These are phyloP conservation scores for Penicillium capsulatum DNA, from an alignment of 2,329 filamentous ascomycete species.

Conservation along the genomic window DNA sequence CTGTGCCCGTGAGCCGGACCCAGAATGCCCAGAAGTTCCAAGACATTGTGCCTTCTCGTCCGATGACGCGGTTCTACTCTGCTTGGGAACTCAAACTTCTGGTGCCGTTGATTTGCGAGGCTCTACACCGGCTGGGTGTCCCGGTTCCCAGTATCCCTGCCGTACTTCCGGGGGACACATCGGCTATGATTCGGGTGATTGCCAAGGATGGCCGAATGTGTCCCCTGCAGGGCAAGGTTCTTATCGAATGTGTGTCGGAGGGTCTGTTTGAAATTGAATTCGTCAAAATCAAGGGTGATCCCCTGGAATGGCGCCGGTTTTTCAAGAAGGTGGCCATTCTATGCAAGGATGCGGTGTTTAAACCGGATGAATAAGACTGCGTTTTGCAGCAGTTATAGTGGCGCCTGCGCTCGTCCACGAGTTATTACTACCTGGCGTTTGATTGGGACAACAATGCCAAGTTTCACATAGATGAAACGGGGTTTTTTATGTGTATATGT, in stretches of 20 bases:
- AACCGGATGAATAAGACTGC: constrained; percentile 44
- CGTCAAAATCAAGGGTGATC: constrained; percentile 91
- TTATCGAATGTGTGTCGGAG: constrained; percentile 44
- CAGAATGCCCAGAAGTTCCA: constrained; percentile 83
- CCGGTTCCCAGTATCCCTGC: constrained; percentile 55
- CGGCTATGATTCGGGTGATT: constrained; percentile 66
- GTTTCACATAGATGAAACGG: no score
- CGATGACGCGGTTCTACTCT: constrained; percentile 89
- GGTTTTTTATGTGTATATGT: no score
- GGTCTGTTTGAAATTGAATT: constrained; percentile 82
- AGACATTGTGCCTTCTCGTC: constrained; percentile 84
- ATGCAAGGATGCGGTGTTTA: constrained; percentile 78
- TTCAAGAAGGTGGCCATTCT: constrained; percentile 93
- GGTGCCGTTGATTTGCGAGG: constrained; percentile 72
- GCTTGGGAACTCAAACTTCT: constrained; percentile 70
- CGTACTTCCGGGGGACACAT: constrained; percentile 49
- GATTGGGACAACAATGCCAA: no score
- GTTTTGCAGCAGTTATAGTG: no score
- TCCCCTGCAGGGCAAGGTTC: constrained; percentile 42
- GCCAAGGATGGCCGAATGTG: constrained; percentile 56
- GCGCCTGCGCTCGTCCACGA: no score
- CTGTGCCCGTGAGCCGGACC: constrained; percentile 77
- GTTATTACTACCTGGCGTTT: no score
- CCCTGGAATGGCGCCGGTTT: constrained; percentile 90
- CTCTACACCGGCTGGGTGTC: constrained; percentile 80